These are phyloP conservation scores for Hansenula anomala DNA, from an alignment of 1,139 yeast genomes.

Conservation along the genomic window DNA sequence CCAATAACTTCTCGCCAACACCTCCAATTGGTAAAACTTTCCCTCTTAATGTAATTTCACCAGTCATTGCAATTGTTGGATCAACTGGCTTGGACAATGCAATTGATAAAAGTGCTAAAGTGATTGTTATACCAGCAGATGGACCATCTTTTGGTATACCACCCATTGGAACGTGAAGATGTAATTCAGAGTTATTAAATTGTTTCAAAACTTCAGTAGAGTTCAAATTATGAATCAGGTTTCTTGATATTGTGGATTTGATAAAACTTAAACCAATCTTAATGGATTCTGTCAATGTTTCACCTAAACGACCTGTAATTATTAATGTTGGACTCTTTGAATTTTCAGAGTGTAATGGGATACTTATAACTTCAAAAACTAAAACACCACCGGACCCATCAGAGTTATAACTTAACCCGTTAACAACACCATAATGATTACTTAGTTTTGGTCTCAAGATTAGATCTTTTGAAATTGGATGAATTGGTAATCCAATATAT, in stretches of 20 bases:
- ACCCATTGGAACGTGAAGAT: slow-evolving; percentile 88
- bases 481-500: slow-evolving; percentile 48
- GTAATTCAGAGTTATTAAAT: slow-evolving; percentile 57
- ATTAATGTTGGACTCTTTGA: slow-evolving; percentile 32
- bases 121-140: slow-evolving; percentile 89
- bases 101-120: slow-evolving; percentile 71
- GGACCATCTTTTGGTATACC: slow-evolving; percentile 91
- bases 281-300: slow-evolving; percentile 77
- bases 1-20: slow-evolving; percentile 74
- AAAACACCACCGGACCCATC: slow-evolving; percentile 86
- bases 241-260: slow-evolving; percentile 47
- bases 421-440: slow-evolving; percentile 69
- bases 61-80: slow-evolving; percentile 81
- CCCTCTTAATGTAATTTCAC: slow-evolving; percentile 86
- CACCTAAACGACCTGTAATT: slow-evolving; percentile 82
- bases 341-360: slow-evolving; percentile 31
- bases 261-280: slow-evolving; percentile 75
- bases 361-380: slow-evolving; percentile 74
- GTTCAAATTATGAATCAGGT: slow-evolving; percentile 19
- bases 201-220: slow-evolving; percentile 30
- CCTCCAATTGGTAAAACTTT: slow-evolving; percentile 90
- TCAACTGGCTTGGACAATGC: slow-evolving; percentile 66
- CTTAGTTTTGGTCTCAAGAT: slow-evolving; percentile 27
- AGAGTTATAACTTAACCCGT: slow-evolving; percentile 84
- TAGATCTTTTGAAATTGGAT: slow-evolving; percentile 29